phyloP scores from a whole-genome alignment of 208 protist species.

The Trypanosomatidae sp. region DNA sequence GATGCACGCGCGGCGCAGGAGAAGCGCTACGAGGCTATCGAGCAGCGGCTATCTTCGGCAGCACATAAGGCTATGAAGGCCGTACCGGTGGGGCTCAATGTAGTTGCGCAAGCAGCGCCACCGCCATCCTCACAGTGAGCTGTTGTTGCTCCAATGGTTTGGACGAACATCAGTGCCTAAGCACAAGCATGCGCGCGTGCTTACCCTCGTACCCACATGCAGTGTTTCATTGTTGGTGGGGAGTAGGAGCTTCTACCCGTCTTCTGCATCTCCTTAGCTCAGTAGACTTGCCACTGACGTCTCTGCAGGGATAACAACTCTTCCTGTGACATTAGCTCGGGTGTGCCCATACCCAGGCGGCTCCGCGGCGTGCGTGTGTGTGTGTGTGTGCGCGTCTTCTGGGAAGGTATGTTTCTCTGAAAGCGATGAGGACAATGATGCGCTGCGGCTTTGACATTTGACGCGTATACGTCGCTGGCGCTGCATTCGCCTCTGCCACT shows the following conservation, averaged over 20 bases:
- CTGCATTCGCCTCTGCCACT: too few relatives aligned
- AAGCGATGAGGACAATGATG: neutral
- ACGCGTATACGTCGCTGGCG: too few relatives aligned
- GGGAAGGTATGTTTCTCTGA: neutral
- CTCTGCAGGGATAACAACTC: neutral
- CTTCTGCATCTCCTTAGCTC: neutral
- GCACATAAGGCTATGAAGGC: slow-evolving; percentile 20
- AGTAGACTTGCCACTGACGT: neutral
- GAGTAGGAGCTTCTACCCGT: neutral
- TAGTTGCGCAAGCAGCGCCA: neutral
- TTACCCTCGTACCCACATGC: neutral
- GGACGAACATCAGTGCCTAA: neutral
- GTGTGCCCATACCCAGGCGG: neutral
- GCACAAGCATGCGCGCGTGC: neutral
- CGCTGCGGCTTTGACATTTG: neutral
- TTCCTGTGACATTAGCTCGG: neutral
- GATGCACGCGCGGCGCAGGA: slow-evolving; percentile 42
- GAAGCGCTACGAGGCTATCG: slow-evolving; percentile 33
- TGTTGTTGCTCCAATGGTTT: neutral
- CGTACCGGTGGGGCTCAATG: slow-evolving; percentile 9
- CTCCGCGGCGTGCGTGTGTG: neutral
- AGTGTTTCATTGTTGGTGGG: neutral
- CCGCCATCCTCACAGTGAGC: slow-evolving; percentile 1
- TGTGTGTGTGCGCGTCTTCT: neutral
- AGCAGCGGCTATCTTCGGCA: slow-evolving; percentile 27